Evolutionary conservation across 352 stramenopile species (phyloP), one percentile per base, ranked within the genome.

Genomic region (Ophiocytium majus): DNA sequence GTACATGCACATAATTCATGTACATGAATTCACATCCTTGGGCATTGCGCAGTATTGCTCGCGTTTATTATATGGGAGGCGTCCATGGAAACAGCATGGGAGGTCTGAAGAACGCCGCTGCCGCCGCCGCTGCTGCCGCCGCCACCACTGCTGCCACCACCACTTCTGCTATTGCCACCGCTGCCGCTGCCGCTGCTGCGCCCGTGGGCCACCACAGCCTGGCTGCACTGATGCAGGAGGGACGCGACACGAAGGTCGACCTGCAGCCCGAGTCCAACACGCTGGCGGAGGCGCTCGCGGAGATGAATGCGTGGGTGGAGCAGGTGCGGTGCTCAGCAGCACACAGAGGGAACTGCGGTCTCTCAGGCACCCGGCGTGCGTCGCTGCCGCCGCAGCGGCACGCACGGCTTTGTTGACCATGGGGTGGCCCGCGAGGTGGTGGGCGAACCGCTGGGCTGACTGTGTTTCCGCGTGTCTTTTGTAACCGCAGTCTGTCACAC

Each of bases 241-340:
- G 50, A 19, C 32, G 33, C 14, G 75, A 37, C 10, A 83, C 83
- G 50, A 83, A 86, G 32, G 28, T 86, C 28, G 79, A 86, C 83
- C 74, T 86, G 33, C 57, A 78, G 17, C 76, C 83, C 14, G 83
- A 86, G 76, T 63, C 83, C 31, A 0, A 50, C 50, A 32, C 1
- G 5, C 5, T 57, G 5, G 14, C 5, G 43, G 43, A 57, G 14
- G 43, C 43, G 43, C 43, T 57, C 5, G 43, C 43, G 14, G 43
- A 57, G 5, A 57, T 57, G 43, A 57, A 57, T 14, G 5, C 14
- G 43, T 57, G 43, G 43, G 43, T 57, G 43, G 5, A 57, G 43
- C 5, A 14, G 14, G 5, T 14, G 43, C 5, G 5, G 43, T 57
- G 43, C n/a, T n/a, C n/a, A n/a, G n/a, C n/a, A n/a, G n/a, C n/a